Base-by-base conservation (phyloP, 306 rosid species). In the Medicago ruthenica region DNA sequence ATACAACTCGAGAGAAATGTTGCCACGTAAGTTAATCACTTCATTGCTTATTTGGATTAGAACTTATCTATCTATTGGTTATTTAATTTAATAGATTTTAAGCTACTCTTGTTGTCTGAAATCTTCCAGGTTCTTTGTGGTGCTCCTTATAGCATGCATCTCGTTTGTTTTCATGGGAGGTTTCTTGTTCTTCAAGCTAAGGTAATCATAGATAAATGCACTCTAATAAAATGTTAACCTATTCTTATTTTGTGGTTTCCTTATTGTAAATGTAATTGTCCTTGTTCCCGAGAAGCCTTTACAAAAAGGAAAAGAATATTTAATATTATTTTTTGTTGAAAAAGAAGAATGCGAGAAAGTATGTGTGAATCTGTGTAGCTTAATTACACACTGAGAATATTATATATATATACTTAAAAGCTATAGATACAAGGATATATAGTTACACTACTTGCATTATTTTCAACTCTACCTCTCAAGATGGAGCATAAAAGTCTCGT, bases 101-200 rank as follows among this genome's bases (percentile, higher is more conserved):
- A 36, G 51, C 53, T 67, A 22, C 47, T 70, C 71, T 55, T 68
- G 13, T 59, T 41, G 54, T 36, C 64, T 70, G 63, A 71, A 73
- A 71, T 74, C 59, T 89, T 82, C 73, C 86, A 95, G 99, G 92
- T 88, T 95, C 84, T 83, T 95, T 62, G 54, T 90, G 73, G 98
- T 83, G 83, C 98, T 95, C 79, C 86, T 95, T 55, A 74, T 82
- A 72, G 90, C 90, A 22, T 95, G 99, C 89, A 75, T 83, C 82
- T 90, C 99, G 47, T 92, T 95, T 79, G 93, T 95, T 82, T 0
- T 84, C 71, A 72, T 95, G 15, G 98, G 99, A 67, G 99, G 99
- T 74, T 77, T 92, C 64, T 75, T 92, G 73, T 92, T 95, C 89
- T 92, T 84, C 91, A 90, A 75, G 86, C 68, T 92, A 72, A 89